Conservation (phyloP, 2,329 filamentous ascomycete genomes). For the Aspergillus sclerotialis region DNA sequence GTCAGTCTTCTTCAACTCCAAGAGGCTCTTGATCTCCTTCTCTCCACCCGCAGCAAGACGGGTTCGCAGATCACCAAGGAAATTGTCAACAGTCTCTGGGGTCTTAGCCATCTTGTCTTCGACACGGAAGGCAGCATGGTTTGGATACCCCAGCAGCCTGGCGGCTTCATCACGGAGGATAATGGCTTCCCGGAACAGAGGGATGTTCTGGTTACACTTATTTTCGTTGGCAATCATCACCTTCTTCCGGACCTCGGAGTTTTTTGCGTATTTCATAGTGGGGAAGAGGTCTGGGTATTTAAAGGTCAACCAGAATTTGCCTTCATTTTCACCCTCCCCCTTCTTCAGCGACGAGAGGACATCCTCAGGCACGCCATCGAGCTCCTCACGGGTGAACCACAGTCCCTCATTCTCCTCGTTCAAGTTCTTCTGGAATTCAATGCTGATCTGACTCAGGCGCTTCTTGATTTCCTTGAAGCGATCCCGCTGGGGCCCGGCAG, state of each 20-base stretch:
- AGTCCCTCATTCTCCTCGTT: slow-evolving; percentile 46
- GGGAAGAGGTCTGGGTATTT: slow-evolving; percentile 46
- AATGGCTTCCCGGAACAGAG: slow-evolving; percentile 43
- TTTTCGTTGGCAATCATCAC: slow-evolving; percentile 45
- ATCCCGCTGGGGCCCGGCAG: slow-evolving; percentile 40
- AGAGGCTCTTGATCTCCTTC: slow-evolving; percentile 38
- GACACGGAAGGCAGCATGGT: slow-evolving; percentile 46
- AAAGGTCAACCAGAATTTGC: slow-evolving; percentile 44
- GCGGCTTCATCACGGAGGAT: slow-evolving; percentile 46
- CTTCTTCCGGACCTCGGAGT: slow-evolving; percentile 37
- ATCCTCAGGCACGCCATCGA: slow-evolving; percentile 44
- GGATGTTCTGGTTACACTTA: slow-evolving; percentile 46
- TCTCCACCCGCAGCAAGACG: slow-evolving; percentile 39
- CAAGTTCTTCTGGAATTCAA: slow-evolving; percentile 45
- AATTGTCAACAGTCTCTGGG: slow-evolving; percentile 45
- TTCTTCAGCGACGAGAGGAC: slow-evolving; percentile 41
- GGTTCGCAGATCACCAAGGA: slow-evolving; percentile 40
- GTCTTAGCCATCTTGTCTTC: slow-evolving; percentile 51
- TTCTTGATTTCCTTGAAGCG: slow-evolving; percentile 49
- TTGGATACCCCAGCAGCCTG: slow-evolving; percentile 43
- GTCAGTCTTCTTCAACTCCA: slow-evolving; percentile 44
- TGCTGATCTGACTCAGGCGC: slow-evolving; percentile 41
- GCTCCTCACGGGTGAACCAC: slow-evolving; percentile 44
- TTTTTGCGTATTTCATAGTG: slow-evolving; percentile 43
- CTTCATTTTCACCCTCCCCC: slow-evolving; percentile 41